Evolutionary conservation across 768 basidiomycete species (phyloP), one percentile per base, ranked within the genome.

Genomic region (Phylloporus sp.): DNA sequence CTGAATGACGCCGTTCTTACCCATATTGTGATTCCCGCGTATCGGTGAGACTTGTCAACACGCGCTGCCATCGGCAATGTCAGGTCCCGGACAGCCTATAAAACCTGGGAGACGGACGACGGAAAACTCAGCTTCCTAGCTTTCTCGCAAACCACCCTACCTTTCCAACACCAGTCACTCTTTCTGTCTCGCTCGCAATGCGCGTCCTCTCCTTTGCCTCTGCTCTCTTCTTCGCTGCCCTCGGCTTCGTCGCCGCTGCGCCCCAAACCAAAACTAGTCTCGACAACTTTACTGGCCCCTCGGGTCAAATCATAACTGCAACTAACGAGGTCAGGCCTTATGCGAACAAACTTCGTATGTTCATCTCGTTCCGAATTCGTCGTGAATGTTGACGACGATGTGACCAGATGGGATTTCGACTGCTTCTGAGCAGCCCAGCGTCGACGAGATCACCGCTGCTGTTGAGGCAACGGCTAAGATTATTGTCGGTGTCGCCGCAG

Each of bases 121-220:
- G 2, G 11, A 0, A 2, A 27, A 15, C 0, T 22, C 28, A 53
- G 47, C 41, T 45, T 52, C 26, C 16, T 20, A 54, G 36, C 35
- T 39, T 52, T 44, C n/a, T 24, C 12, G 22, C 26, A 3, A 10
- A 6, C 23, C 13, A 26, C 3, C 2, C 28, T 9, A 5, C 27
- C 22, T 28, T 13, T 11, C 29, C 47, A 7, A 34, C 12, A 48
- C 52, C 49, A 57, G 52, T 58, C 58, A 26, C 51, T 53, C 53
- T 34, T 51, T 55, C 36, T 27, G 35, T 13, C 53, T 51, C 49
- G 52, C 48, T 54, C 47, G 56, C 40, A 38, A 63, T 63, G 61
- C 62, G 61, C 31, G 59, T 61, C 59, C 62, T 63, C 49, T 61
- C 62, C 6, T 60, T 64, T 1, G 56, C 64, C 51, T 50, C 54